These are phyloP conservation scores for Trichomonas tenax DNA, from an alignment of 208 protist species.

Conservation along the genomic window DNA sequence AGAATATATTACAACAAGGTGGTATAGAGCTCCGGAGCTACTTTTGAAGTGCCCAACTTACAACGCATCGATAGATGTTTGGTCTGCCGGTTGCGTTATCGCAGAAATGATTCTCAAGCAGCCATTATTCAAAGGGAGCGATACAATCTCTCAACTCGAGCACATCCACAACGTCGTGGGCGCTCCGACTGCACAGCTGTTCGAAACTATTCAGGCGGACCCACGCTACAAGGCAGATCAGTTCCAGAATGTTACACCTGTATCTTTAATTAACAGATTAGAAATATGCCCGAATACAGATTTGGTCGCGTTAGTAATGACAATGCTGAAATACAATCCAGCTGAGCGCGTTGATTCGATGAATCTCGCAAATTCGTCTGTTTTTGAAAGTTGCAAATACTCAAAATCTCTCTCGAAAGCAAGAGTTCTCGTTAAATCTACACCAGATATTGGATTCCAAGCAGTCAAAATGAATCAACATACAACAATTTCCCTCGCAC, in stretches of 20 bases:
- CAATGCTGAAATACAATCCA: neutral
- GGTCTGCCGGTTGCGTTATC: neutral
- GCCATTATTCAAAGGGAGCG: neutral
- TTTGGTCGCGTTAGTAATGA: neutral
- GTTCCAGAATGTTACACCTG: neutral
- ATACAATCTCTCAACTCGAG: neutral
- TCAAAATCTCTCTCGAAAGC: neutral
- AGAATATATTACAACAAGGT: neutral
- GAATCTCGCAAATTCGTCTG: neutral
- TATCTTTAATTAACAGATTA: neutral
- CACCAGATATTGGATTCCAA: neutral
- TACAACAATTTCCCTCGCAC: neutral
- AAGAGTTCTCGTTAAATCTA: neutral
- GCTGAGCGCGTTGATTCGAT: neutral
- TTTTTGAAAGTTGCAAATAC: neutral
- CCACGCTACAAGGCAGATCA: neutral
- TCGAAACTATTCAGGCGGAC: neutral
- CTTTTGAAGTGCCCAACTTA: neutral
- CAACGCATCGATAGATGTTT: neutral
- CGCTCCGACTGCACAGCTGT: neutral
- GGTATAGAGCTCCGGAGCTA: neutral
- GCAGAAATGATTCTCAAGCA: constrained; percentile 2
- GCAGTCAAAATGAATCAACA: neutral
- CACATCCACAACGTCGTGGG: neutral
- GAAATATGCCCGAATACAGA: neutral